Evolutionary conservation across 1,284 basidiomycete species (phyloP).

Genomic region (Microbotryum lychnidis-dioicae): DNA sequence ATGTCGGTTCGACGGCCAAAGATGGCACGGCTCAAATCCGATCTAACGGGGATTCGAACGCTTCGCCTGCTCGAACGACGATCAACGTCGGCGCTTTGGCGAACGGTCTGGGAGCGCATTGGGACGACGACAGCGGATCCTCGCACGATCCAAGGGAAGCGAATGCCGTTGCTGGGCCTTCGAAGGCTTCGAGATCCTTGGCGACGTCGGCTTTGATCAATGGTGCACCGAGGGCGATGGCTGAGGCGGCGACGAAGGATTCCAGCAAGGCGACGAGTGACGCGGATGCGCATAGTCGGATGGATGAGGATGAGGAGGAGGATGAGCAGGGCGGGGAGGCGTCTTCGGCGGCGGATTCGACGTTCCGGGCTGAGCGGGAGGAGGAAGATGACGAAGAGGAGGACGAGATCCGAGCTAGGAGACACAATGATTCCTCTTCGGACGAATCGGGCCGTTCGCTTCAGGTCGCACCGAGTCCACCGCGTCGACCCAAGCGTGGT

Average conservation of each 20-base stretch:
- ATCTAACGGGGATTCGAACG: neutral
- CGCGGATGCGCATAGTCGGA: neutral
- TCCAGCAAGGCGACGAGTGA: neutral
- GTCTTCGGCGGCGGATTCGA: neutral
- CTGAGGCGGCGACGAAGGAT: neutral
- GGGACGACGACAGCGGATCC: neutral
- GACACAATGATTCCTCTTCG: no score
- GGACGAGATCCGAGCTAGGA: neutral
- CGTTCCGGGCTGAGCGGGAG: neutral
- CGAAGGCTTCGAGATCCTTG: neutral
- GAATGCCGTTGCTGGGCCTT: neutral
- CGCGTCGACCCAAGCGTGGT: no score
- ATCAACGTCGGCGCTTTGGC: neutral
- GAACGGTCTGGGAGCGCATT: neutral
- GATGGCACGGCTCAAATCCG: constrained; percentile 2
- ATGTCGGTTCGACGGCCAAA: constrained; percentile 22
- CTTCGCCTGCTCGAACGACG: neutral
- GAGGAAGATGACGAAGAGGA: neutral
- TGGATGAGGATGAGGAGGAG: neutral
- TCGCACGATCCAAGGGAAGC: neutral
- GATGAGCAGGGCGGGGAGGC: neutral
- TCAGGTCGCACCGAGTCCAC: no score
- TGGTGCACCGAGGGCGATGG: neutral
- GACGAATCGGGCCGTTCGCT: no score
- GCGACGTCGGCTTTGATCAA: neutral